Evolutionary conservation across 768 basidiomycete genomes (phyloP), one percentile per base, ranked within the genome.

Genomic region (Kwoniella pini): DNA sequence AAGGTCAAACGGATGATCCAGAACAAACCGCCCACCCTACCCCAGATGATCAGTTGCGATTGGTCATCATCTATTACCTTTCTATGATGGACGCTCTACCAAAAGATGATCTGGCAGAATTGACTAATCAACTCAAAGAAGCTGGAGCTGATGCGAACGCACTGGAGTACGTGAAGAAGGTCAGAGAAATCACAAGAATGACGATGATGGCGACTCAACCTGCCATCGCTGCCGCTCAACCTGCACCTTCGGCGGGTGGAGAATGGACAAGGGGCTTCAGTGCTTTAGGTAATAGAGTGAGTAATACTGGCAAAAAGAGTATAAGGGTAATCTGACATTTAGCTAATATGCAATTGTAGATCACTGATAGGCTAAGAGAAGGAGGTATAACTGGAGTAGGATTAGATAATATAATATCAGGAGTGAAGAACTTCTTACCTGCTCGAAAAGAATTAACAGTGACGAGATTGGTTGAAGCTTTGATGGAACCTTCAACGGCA

Each of bases 381-480:
- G 90, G 93, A 33, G 92, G 92, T n/a, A 78, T 81, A 64, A 78
- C 76, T 51, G 79, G 79, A 19, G 80, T 79, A 38, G 81, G 81
- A 6, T 83, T 98, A 30, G 94, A 98, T 77, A 95, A 95, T 76
- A 82, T 99, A 15, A 90, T 99, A 64, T 94, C 93, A 0, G 95
- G 94, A 38, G 96, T 99, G 70, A 96, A 95, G 78, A 97, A 96
- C 80, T 93, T 99, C 82, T 80, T 99, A 17, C 96, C 96, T 0
- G 88, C 91, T 2, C 91, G 92, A 76, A 79, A 99, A 79, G 84
- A 96, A 38, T 84, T 96, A 49, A 88, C 91, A 11, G 86, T 95
- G 45, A 97, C 96, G 0, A 87, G 96, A 11, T 82, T 99, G 30
- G 87, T 90, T 1, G 96, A 98, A 73, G 95, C 96, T 21, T 82